These are phyloP conservation scores for Sophora flavescens DNA, from an alignment of 306 rosid species.

Conservation along the genomic window DNA sequence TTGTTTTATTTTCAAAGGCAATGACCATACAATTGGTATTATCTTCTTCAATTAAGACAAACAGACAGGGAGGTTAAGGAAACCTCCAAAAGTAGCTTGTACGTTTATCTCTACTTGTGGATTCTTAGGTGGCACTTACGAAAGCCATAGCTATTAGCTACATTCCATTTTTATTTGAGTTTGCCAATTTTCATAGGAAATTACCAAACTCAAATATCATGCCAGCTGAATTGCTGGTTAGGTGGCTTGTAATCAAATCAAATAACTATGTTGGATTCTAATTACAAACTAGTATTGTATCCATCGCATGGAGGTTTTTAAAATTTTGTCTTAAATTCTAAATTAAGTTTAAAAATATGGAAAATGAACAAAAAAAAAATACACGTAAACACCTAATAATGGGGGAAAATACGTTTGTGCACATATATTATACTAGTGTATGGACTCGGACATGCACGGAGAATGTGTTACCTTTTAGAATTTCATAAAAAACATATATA, in stretches of 20 bases:
- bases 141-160: slow-evolving; percentile 26
- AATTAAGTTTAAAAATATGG: neutral
- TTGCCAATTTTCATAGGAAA: slow-evolving; percentile 45
- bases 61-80: slow-evolving; percentile 61
- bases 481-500: too few species aligned
- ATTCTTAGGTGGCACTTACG: slow-evolving; percentile 57
- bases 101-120: slow-evolving; percentile 68
- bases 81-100: slow-evolving; percentile 60
- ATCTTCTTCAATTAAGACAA: slow-evolving; percentile 67
- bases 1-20: slow-evolving; percentile 59
- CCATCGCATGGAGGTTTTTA: neutral
- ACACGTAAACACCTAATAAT: neutral
- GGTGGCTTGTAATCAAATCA: slow-evolving; percentile 38
- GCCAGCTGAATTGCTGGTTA: slow-evolving; percentile 24
- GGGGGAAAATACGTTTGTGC: neutral
- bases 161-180: slow-evolving; percentile 38
- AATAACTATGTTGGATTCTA: slow-evolving; percentile 34
- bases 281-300: neutral
- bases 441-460: too few species aligned
- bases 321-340: neutral
- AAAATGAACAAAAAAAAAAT: neutral
- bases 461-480: too few species aligned
- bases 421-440: too few species aligned
- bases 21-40: slow-evolving; percentile 71
- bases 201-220: slow-evolving; percentile 44